These are phyloP conservation scores for Trichoderma citrinoviride DNA, from an alignment of 2,329 filamentous ascomycete genomes.

Conservation along the genomic window DNA sequence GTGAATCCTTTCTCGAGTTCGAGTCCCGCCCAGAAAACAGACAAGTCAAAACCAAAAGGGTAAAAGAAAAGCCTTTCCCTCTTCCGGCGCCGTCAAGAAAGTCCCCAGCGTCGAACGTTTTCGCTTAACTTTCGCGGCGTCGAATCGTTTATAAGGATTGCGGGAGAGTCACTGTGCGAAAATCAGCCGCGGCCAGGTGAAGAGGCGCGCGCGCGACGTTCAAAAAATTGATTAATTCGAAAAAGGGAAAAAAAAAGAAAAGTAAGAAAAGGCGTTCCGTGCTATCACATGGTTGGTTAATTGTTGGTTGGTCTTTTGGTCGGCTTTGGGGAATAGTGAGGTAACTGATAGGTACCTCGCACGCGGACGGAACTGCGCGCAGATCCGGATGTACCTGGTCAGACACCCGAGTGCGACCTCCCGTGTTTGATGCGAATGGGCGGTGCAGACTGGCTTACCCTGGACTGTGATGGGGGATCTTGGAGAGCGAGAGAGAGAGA, in stretches of 20 bases:
- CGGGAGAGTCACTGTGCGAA: too few relatives aligned
- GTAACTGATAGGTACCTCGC: not conserved
- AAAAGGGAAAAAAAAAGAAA: not conserved
- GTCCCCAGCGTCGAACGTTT: too few relatives aligned
- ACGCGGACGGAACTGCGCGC: not conserved
- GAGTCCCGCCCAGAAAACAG: not conserved
- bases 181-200: too few relatives aligned
- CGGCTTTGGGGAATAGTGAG: too few relatives aligned
- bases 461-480: not conserved
- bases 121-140: too few relatives aligned
- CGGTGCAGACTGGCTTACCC: not conserved
- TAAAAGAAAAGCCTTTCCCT: not conserved
- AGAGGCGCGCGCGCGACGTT: not conserved
- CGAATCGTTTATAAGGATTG: too few relatives aligned
- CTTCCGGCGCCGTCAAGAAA: not conserved
- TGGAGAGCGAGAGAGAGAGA: not conserved
- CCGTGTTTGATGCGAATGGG: not conserved
- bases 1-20: too few relatives aligned
- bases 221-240: too few relatives aligned
- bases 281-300: constrained; percentile 12
- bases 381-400: constrained; percentile 3
- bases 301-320: not conserved
- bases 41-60: not conserved
- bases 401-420: not conserved
- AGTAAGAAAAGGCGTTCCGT: not conserved